Evolutionary conservation across 345 rosid species (phyloP).

Genomic region (Psidium guajava): DNA sequence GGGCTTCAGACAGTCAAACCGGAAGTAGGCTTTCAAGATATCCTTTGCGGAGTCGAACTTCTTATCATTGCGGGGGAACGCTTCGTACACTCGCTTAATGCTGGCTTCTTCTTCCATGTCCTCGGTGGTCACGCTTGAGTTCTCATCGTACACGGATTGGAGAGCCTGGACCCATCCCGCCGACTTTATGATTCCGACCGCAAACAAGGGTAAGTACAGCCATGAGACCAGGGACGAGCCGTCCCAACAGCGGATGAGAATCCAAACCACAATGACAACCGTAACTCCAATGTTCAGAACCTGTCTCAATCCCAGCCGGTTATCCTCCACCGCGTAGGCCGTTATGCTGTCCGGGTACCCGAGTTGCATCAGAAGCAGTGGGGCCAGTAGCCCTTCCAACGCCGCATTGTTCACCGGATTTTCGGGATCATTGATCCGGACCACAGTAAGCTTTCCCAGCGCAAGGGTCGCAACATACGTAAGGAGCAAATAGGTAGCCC

Average conservation of each 20-base stretch:
- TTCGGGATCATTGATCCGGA: background rate
- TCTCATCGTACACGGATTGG: background rate
- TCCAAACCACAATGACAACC: background rate
- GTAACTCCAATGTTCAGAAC: background rate
- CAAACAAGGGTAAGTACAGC: constrained; percentile 2
- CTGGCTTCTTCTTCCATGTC: background rate
- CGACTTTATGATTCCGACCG: background rate
- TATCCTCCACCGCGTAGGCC: constrained; percentile 12
- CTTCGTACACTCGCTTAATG: too few species aligned
- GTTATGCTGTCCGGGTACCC: constrained; percentile 9
- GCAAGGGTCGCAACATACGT: background rate
- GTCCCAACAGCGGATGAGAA: constrained; percentile 3
- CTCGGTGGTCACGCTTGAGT: background rate
- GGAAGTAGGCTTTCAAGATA: background rate
- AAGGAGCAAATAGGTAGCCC: constrained; percentile 8
- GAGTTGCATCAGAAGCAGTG: constrained; percentile 5
- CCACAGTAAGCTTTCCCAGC: background rate
- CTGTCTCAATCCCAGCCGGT: constrained; percentile 3
- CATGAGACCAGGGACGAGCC: background rate
- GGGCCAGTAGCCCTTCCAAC: constrained; percentile 5
- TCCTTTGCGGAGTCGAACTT: background rate
- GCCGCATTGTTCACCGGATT: background rate
- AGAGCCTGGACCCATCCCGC: background rate
- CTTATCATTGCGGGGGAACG: background rate
- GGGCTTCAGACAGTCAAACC: background rate